Evolutionary conservation across 2,329 filamentous ascomycete species (phyloP), one percentile per base, ranked within the genome.

Genomic region (Colletotrichum ledebouriae): DNA sequence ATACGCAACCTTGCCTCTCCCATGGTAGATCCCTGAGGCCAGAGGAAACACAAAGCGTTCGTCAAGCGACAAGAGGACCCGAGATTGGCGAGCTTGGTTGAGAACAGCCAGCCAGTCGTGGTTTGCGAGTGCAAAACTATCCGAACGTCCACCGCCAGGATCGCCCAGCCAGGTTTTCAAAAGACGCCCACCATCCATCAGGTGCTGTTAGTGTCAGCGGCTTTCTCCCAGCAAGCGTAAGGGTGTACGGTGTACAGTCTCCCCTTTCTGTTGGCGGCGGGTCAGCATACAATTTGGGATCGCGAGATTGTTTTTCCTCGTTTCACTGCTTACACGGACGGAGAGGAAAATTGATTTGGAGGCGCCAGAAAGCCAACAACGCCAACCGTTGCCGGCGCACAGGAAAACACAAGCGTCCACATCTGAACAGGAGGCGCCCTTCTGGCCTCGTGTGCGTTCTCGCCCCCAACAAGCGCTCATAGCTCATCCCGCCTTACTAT

Each of bases 391-490:
- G 63, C 25, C n/a, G 42, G 37, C 52, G 22, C 59, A 63, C 63
- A 50, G 57, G n/a, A 56, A 12, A 6, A 39, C 25, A 29, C 12
- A 33, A 62, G 34, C 63, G 17, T n/a, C 59, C 42, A 34, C 34
- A n/a, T 22, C 11, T 46, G 11, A 57, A n/a, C 34, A 57, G 22
- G 49, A 22, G 39, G 47, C 41, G 42, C 60, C 65, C 47, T 47
- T 33, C 56, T 41, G 15, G 12, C 46, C 22, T 41, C 47, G 17
- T 25, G n/a, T 42, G 34, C 37, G 39, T 58, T 64, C 46, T 41
- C 47, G 17, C 56, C 55, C 55, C 55, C 53, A 68, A 55, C 49
- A 59, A 65, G 60, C 65, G 41, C 60, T 59, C 65, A 15, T 61
- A 65, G 49, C 47, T 65, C 60, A 41, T 55, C 46, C 55, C 41